These are phyloP conservation scores for Tilletia setariae DNA, from an alignment of 1,284 basidiomycete species.

Conservation along the genomic window DNA sequence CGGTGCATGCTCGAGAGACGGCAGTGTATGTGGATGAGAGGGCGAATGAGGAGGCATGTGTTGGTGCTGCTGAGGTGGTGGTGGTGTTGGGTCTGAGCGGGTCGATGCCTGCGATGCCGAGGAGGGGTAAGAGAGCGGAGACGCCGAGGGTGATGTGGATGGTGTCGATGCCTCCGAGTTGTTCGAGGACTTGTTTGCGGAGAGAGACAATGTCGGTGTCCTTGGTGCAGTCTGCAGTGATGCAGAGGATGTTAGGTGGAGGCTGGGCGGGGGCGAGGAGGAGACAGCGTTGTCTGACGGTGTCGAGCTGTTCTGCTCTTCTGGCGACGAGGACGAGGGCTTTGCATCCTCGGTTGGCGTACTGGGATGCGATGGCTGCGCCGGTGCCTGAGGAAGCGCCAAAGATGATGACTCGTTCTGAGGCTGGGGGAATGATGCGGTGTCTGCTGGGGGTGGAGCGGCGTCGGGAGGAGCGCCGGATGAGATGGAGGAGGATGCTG, in stretches of 20 bases:
- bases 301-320: constrained; percentile 62
- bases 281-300: constrained; percentile 65
- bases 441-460: neutral
- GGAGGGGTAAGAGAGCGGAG: constrained; percentile 73
- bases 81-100: constrained; percentile 57
- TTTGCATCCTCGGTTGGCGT: constrained; percentile 70
- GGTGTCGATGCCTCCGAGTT: constrained; percentile 78
- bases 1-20: constrained; percentile 43
- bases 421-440: neutral
- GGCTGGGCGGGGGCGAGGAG: constrained; percentile 23
- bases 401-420: constrained; percentile 72
- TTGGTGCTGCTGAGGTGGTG: neutral
- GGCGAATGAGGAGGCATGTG: neutral
- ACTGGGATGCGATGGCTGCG: constrained; percentile 67
- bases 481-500: neutral
- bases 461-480: neutral
- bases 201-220: constrained; percentile 69
- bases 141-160: constrained; percentile 80
- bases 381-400: constrained; percentile 84
- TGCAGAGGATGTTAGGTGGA: constrained; percentile 30
- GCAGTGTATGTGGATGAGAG: neutral
- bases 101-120: constrained; percentile 69
- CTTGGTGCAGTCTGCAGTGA: constrained; percentile 66
- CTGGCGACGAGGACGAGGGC: constrained; percentile 73
- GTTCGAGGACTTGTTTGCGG: constrained; percentile 64